Conservation (phyloP, 2,329 filamentous ascomycete species). For the Didymella exigua region DNA sequence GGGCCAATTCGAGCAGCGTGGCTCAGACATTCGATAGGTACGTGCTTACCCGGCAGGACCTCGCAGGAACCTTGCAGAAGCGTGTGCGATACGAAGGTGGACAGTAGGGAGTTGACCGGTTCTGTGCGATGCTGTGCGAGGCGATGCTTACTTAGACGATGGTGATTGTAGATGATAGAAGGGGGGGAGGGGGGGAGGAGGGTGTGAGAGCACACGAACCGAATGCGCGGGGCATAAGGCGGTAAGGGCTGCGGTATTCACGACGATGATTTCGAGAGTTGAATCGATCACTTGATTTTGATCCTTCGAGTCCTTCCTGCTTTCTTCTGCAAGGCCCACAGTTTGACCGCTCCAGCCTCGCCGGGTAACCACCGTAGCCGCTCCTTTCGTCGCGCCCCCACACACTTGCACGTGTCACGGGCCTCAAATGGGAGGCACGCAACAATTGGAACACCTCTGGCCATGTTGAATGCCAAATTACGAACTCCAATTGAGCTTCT, state of each 20-base stretch:
- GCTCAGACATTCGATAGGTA: slow-evolving; percentile 19
- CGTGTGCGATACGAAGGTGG: neutral
- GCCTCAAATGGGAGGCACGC: neutral
- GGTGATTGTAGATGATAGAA: neutral
- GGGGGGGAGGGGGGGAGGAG: neutral
- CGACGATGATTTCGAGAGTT: neutral
- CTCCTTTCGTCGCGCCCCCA: neutral
- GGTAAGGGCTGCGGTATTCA: neutral
- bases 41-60: slow-evolving; percentile 5
- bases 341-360: neutral
- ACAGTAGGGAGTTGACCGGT: slow-evolving; percentile 2
- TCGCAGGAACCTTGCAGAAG: neutral
- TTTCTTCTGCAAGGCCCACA: neutral
- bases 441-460: neutral
- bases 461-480: neutral
- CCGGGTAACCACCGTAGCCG: slow-evolving; percentile 1
- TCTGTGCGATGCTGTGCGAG: slow-evolving; percentile 9
- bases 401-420: neutral
- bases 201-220: neutral
- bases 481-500: neutral
- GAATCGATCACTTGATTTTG: neutral
- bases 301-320: neutral
- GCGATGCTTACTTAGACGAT: slow-evolving; percentile 8
- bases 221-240: neutral
- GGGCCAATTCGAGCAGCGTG: slow-evolving; percentile 2